These are phyloP conservation scores for Ploettnerulaceae sp. DNA, from an alignment of 2,329 filamentous ascomycete species.

Conservation along the genomic window DNA sequence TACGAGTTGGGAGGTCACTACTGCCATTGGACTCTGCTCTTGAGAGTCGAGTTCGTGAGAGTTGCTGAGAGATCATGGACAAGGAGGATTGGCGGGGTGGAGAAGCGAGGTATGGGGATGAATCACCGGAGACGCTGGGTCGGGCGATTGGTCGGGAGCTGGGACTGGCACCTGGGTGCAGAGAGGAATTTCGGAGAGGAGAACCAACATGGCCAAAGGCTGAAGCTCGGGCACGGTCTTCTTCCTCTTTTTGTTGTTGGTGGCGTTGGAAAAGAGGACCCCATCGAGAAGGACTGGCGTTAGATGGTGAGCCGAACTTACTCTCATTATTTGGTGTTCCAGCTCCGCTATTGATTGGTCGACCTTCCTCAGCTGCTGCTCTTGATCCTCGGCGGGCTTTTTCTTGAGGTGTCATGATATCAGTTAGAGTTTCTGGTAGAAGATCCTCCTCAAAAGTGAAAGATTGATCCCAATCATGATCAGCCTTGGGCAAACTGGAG, in stretches of 20 bases:
- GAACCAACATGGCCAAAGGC: slow-evolving; percentile 63
- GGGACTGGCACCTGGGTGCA: slow-evolving; percentile 47
- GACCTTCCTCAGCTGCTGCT: slow-evolving; percentile 48
- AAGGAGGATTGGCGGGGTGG: slow-evolving; percentile 41
- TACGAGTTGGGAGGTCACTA: slow-evolving; percentile 43
- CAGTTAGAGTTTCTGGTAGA: slow-evolving; percentile 66
- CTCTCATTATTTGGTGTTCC: slow-evolving; percentile 40
- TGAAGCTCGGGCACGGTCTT: slow-evolving; percentile 42
- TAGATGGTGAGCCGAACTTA: slow-evolving; percentile 57
- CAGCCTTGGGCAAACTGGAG: slow-evolving; percentile 60
- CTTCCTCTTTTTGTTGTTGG: slow-evolving; percentile 50
- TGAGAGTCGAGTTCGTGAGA: slow-evolving; percentile 52
- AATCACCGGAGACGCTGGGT: slow-evolving; percentile 28
- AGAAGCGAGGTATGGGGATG: slow-evolving; percentile 32
- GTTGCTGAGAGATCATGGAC: slow-evolving; percentile 53
- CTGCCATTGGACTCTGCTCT: slow-evolving; percentile 39
- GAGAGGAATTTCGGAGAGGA: slow-evolving; percentile 57
- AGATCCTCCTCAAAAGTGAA: slow-evolving; percentile 89
- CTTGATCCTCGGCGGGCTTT: slow-evolving; percentile 61
- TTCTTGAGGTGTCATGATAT: slow-evolving; percentile 62
- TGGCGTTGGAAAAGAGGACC: slow-evolving; percentile 55
- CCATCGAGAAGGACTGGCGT: slow-evolving; percentile 57
- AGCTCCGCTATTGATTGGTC: slow-evolving; percentile 38
- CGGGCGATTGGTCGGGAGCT: slow-evolving; percentile 40
- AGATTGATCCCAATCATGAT: slow-evolving; percentile 58